Conservation (phyloP, 78 protist genomes). For the Neovahlkampfia damariscottae region DNA sequence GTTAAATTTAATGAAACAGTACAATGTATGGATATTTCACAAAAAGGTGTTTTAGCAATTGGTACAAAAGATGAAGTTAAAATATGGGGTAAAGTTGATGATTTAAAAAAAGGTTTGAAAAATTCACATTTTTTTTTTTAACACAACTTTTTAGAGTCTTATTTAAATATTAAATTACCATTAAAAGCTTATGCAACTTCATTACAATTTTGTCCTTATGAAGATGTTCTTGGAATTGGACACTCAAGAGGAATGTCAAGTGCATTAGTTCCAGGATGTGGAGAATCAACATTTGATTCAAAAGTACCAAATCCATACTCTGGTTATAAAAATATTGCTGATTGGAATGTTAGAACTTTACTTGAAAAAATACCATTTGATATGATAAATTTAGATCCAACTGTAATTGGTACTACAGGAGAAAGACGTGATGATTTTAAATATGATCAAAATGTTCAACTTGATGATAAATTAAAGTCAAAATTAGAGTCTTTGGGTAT, state of each 20-base stretch:
- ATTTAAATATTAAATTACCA: no score
- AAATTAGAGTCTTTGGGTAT: not conserved
- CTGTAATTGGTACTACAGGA: not conserved
- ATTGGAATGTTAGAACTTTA: slow-evolving; percentile 50
- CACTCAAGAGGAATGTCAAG: slow-evolving; percentile 37
- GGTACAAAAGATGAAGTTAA: slow-evolving; percentile 34
- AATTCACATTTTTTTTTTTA: no score
- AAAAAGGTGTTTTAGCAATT: slow-evolving; percentile 71
- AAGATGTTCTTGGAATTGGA: slow-evolving; percentile 87
- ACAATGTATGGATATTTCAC: slow-evolving; percentile 39
- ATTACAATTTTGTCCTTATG: slow-evolving; percentile 83
- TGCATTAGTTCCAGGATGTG: slow-evolving; percentile 52
- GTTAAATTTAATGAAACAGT: slow-evolving; percentile 9
- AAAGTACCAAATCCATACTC: slow-evolving; percentile 87
- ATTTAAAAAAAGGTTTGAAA: no score
- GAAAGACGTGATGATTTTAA: not conserved
- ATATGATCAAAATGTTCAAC: not conserved
- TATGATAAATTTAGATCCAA: slow-evolving; percentile 3
- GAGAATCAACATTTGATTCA: slow-evolving; percentile 90
- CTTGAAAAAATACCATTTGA: slow-evolving; percentile 58
- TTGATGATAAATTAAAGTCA: not conserved
- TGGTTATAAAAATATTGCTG: slow-evolving; percentile 53
- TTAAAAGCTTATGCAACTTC: no score
- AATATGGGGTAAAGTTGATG: slow-evolving; percentile 39
- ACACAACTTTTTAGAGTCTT: no score